Evolutionary conservation across 768 basidiomycete species (phyloP), one percentile per base, ranked within the genome.

Genomic region (Auriscalpium orientale): DNA sequence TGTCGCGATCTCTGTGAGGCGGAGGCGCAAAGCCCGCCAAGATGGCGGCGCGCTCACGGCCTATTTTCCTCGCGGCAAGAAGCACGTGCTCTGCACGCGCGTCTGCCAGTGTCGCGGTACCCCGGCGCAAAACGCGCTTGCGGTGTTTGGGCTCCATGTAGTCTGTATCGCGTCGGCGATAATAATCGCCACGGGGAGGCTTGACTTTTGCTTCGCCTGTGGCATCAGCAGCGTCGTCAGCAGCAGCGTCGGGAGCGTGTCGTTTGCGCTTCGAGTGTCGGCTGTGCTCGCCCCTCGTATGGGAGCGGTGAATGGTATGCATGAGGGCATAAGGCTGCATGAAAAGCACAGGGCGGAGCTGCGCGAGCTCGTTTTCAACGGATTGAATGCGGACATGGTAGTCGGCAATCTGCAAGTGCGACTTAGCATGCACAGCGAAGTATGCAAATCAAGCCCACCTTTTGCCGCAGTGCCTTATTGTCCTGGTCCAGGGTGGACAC

Each of bases 21-120:
- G 72, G 65, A 62, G 58, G 28, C 20, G 53, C 52, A n/a, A 82
- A 66, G 7, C 84, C 84, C 0, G 81, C 76, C 20, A 83, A 65
- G n/a, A 80, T 54, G 5, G 56, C 76, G 0, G 82, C 79, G 8
- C 87, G 79, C 53, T 81, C 75, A 35, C 80, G 77, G 4, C 87
- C 87, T 4, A 89, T 75, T 53, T 73, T 82, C n/a, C 85, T 79
- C 9, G 86, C 83, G 3, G 88, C 88, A 12, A 87, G 71, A 1
- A 91, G 73, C 11, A 89, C 70, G 62, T 87, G 87, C 62, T 90
- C 88, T 0, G 78, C 75, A 47, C 84, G 79, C 4, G 88, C 89
- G 58, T 91, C 89, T 2, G 84, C 59, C 71, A 58, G 76, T 66
- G 46, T 79, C 56, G 43, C 78, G 66, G 37, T 63, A 6, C 45